These are phyloP conservation scores for Trichosanthes cucumerina DNA, from an alignment of 306 rosid genomes.

Conservation along the genomic window DNA sequence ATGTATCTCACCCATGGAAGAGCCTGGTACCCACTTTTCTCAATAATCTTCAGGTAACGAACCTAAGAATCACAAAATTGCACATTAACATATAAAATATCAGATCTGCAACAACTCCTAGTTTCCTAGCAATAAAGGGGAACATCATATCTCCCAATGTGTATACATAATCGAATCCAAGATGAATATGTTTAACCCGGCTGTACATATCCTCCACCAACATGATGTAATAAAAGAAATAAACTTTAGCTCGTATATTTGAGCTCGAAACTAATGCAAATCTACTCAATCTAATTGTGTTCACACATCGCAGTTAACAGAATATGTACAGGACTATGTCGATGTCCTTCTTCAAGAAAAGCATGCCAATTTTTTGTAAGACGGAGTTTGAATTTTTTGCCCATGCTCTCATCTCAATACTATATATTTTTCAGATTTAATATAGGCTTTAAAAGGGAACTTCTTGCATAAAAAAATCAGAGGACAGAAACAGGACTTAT, in stretches of 20 bases:
- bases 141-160: background rate
- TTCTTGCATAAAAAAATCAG: background rate
- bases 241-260: too few relatives aligned
- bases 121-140: background rate
- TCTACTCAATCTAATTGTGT: background rate
- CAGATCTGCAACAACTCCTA: background rate
- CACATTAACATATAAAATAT: background rate
- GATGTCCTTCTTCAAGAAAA: background rate
- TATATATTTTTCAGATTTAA: background rate
- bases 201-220: background rate
- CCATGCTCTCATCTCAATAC: background rate
- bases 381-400: background rate
- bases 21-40: constrained; percentile 95
- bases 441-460: background rate
- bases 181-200: background rate
- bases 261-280: background rate
- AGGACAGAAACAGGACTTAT: background rate
- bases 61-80: constrained; percentile 36
- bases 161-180: background rate
- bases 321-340: background rate
- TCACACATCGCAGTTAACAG: background rate
- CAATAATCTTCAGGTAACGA: constrained; percentile 90
- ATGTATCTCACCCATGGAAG: constrained; percentile 99
- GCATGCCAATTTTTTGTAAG: background rate
- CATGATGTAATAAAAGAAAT: background rate